These are phyloP conservation scores for Escovopsis sp. DNA, from an alignment of 2,329 filamentous ascomycete genomes.

Conservation along the genomic window DNA sequence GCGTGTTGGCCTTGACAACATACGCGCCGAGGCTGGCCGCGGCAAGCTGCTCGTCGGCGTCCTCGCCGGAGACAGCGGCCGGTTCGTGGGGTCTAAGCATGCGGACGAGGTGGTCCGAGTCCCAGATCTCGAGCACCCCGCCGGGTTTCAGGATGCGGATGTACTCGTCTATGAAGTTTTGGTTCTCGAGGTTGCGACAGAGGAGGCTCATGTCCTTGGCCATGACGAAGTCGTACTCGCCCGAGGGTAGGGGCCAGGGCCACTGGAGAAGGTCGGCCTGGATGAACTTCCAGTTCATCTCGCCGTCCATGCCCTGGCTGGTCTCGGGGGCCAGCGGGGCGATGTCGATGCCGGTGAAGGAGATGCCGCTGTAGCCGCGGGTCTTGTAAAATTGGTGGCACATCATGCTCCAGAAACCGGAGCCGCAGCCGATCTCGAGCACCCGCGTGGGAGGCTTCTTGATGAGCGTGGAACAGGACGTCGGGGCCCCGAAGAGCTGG, in stretches of 20 bases:
- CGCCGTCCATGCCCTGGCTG: slow-evolving; percentile 30
- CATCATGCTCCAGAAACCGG: slow-evolving; percentile 79
- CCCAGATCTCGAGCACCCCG: slow-evolving; percentile 77
- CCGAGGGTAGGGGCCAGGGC: slow-evolving; percentile 65
- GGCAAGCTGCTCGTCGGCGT: slow-evolving; percentile 43
- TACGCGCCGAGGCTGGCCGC: slow-evolving; percentile 66
- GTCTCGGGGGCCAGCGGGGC: slow-evolving; percentile 47
- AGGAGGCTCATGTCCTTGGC: slow-evolving; percentile 67
- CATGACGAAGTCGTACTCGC: slow-evolving; percentile 78
- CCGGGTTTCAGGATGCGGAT: slow-evolving; percentile 63
- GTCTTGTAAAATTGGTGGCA: slow-evolving; percentile 67
- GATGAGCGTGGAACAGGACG: slow-evolving; percentile 55
- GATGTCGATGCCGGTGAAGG: slow-evolving; percentile 73
- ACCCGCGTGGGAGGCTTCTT: slow-evolving; percentile 60
- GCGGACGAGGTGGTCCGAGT: slow-evolving; percentile 70
- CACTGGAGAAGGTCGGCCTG: slow-evolving; percentile 68
- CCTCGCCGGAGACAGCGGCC: slow-evolving; percentile 23
- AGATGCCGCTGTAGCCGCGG: slow-evolving; percentile 52
- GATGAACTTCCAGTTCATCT: slow-evolving; percentile 78
- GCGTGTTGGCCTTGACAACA: slow-evolving; percentile 67
- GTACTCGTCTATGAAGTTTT: slow-evolving; percentile 51
- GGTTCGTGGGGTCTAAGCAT: slow-evolving; percentile 69
- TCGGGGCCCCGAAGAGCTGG: slow-evolving; percentile 65
- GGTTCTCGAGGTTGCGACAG: slow-evolving; percentile 44
- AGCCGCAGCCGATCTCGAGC: slow-evolving; percentile 76